Percentiles rank a stretch among this genome's conserved stretches.
These are phyloP conservation scores for Gossypium aridum DNA, from an alignment of 441 rosid species.

Conservation along the genomic window DNA sequence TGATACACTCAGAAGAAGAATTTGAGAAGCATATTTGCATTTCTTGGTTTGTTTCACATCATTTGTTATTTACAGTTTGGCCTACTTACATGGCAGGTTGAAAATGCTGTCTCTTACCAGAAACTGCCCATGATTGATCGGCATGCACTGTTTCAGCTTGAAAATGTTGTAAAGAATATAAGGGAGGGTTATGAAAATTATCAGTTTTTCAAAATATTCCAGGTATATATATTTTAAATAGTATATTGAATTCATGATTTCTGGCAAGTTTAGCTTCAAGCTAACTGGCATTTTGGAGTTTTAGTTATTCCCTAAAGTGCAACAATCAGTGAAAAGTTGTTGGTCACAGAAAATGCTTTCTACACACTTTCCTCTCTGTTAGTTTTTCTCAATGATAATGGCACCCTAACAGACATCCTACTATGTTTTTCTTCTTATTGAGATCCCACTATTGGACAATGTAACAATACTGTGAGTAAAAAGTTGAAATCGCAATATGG, in stretches of 20 bases:
- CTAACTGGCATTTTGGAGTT: background rate
- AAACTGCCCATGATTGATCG: conserved; percentile 89
- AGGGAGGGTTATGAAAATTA: conserved; percentile 75
- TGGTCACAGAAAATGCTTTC: background rate
- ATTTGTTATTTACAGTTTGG: conserved; percentile 4
- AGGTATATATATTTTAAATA: conserved; percentile 36
- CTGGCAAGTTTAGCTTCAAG: background rate
- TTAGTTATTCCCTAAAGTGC: background rate
- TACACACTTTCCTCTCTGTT: background rate
- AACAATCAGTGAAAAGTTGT: background rate
- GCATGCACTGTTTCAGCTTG: conserved; percentile 86
- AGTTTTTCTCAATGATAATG: background rate
- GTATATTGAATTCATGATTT: background rate
- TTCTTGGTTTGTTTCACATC: background rate
- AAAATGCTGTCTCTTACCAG: conserved; percentile 58
- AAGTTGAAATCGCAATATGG: background rate
- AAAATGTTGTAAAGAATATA: conserved; percentile 65
- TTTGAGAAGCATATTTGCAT: background rate
- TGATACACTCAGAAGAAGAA: background rate
- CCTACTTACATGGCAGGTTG: conserved; percentile 42
- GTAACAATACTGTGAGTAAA: background rate
- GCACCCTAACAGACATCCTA: background rate
- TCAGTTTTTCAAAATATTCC: conserved; percentile 90
- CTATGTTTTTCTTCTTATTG: background rate
- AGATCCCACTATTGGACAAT: background rate